phyloP scores from a whole-genome alignment of 164 flowering plant species.

The Sextonia rubra region DNA sequence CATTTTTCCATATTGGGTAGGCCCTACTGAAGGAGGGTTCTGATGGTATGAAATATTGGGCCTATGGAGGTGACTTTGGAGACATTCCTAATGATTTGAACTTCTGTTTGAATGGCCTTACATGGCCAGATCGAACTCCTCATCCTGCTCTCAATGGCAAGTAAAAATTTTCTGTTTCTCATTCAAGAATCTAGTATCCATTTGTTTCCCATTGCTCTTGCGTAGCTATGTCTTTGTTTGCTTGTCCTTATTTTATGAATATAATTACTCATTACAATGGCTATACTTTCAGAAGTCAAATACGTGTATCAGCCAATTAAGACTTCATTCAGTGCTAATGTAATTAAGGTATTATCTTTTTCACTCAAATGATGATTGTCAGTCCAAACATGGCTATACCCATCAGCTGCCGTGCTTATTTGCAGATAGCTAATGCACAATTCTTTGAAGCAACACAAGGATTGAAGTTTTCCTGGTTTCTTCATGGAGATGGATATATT shows the following conservation, averaged over 20 bases:
- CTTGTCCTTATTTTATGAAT: background rate
- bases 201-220: background rate
- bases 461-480: slow-evolving; percentile 60
- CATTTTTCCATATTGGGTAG: slow-evolving; percentile 25
- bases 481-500: slow-evolving; percentile 66
- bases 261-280: slow-evolving; percentile 1
- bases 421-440: slow-evolving; percentile 62
- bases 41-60: slow-evolving; percentile 80
- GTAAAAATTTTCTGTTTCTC: background rate
- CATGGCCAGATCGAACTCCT: slow-evolving; percentile 92
- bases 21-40: slow-evolving; percentile 59
- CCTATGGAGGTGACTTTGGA: slow-evolving; percentile 99
- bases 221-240: background rate
- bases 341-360: slow-evolving; percentile 50
- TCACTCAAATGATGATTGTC: slow-evolving; percentile 1
- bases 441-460: slow-evolving; percentile 62
- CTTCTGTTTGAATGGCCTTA: slow-evolving; percentile 85
- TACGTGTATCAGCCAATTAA: slow-evolving; percentile 87
- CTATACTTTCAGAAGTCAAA: slow-evolving; percentile 69
- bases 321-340: slow-evolving; percentile 39
- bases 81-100: slow-evolving; percentile 86
- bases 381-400: background rate
- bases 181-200: background rate
- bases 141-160: slow-evolving; percentile 93
- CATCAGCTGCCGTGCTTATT: slow-evolving; percentile 5